Evolutionary conservation across 1,284 basidiomycete species (phyloP), one percentile per base, ranked within the genome.

Genomic region (Coriolopsis trogii): DNA sequence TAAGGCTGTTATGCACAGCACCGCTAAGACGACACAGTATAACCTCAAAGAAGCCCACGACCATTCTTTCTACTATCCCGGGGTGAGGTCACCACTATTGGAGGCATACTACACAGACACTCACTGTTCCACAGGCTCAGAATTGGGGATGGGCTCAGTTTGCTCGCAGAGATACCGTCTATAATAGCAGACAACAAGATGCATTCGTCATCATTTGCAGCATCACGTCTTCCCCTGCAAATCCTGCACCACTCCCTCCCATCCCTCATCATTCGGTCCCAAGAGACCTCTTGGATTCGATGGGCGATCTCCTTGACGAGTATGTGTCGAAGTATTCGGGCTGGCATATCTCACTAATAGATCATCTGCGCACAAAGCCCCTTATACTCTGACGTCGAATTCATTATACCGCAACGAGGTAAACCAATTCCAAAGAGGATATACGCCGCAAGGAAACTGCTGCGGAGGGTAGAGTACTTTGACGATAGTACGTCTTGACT

Each of bases 121-220:
- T 66, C 43, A 68, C 25, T 16, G 15, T 53, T 10, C 24, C 12
- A 10, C 28, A 86, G 84, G 87, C 89, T 4, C 85, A 86, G 36
- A 91, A 92, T 65, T 91, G 90, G 89, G 90, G 90, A 39, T 89
- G 89, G 87, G 84, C 85, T 1, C 86, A 89, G 64, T 95, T 94
- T 68, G 85, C 89, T 23, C 81, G 82, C 44, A 77, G 92, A 56
- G 89, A 93, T 53, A 68, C 71, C 15, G 81, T 93, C 8, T 94
- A 85, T 87, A 85, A 62, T 71, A 76, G 40, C 78, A 80, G 80
- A 53, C 67, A 72, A 13, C 72, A 78, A 37, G 85, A 94, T 61
- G 81, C 82, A 0, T 87, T 94, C 61, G 67, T 90, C 41, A 86
- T 95, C 50, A 78, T 84, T 18, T 95, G 93, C 63, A 89, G 81